A percentile compares a stretch with the other conserved stretches of the same genome.
Conservation (phyloP, 2,329 filamentous ascomycete species). For the Colletotrichum falcatum region DNA sequence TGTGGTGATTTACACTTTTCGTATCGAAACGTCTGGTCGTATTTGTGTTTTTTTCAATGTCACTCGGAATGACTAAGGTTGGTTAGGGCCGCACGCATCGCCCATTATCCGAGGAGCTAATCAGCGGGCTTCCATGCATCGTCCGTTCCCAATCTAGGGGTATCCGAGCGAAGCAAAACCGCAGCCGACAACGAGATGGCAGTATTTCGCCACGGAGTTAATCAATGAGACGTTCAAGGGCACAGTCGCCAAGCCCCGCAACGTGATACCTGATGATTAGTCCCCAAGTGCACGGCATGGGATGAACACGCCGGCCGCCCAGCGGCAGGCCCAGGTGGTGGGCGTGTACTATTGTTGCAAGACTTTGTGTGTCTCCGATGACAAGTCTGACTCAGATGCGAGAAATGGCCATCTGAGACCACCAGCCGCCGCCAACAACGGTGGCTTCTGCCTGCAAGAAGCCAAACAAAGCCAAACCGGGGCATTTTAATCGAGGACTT, state of each 20-base stretch:
- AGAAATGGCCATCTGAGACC: background rate
- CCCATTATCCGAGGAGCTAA: background rate
- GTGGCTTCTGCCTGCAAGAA: conserved; percentile 7
- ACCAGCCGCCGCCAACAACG: background rate
- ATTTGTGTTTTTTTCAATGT: background rate
- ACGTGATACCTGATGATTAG: background rate
- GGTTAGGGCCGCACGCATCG: background rate
- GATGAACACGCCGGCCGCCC: conserved; percentile 11
- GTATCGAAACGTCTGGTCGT: conserved; percentile 11
- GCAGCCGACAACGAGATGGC: conserved; percentile 18
- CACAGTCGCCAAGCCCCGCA: background rate
- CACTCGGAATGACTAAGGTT: background rate
- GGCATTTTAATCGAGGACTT: background rate
- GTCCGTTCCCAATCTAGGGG: background rate
- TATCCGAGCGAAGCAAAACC: background rate
- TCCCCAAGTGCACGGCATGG: conserved; percentile 3
- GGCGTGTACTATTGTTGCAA: conserved; percentile 4
- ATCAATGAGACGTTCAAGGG: background rate
- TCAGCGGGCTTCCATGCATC: background rate
- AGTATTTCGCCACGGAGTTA: background rate
- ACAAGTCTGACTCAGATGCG: conserved; percentile 17
- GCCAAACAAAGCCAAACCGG: background rate
- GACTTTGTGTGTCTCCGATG: conserved; percentile 6
- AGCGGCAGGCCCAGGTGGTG: background rate
- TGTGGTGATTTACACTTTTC: conserved; percentile 32